A percentile compares a stretch with the other conserved stretches of the same genome.
Evolutionary conservation across 78 protist species (phyloP).

Genomic region (Pelomyxa schiedti): DNA sequence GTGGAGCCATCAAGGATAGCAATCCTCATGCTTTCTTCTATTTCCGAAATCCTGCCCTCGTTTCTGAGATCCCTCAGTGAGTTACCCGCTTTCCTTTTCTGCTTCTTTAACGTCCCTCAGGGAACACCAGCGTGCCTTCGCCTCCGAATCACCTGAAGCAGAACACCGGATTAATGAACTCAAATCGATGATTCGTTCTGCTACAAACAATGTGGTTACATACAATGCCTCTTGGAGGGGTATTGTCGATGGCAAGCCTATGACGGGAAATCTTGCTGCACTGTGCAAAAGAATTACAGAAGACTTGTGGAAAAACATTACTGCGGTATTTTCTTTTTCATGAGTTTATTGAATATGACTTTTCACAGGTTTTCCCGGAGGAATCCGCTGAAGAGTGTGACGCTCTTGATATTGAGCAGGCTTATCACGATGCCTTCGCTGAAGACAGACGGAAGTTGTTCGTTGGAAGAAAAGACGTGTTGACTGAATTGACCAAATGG

Average conservation of each 20-base stretch:
- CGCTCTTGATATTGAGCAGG: conserved; percentile 1
- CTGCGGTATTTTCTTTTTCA: too few species aligned
- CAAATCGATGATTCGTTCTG: not conserved
- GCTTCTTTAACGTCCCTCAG: too few species aligned
- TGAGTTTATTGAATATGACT: conserved; percentile 2
- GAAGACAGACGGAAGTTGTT: not conserved
- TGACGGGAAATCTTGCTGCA: conserved; percentile 11
- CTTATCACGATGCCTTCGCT: conserved; percentile 10
- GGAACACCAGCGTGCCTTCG: conserved; percentile 9
- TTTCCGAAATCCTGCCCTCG: conserved; percentile 16
- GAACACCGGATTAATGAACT: conserved; percentile 1
- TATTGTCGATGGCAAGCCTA: conserved; percentile 9
- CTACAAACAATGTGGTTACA: not conserved
- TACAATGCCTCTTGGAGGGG: conserved; percentile 30
- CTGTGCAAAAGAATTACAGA: conserved; percentile 9
- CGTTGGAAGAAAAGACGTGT: conserved; percentile 32
- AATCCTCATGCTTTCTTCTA: conserved; percentile 24
- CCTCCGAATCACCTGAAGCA: not conserved
- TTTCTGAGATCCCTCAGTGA: conserved; percentile 20
- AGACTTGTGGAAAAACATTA: conserved; percentile 37
- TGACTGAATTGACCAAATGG: conserved; percentile 13
- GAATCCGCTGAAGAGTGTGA: not conserved
- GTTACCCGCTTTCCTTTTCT: too few species aligned
- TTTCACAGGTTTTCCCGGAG: not conserved
- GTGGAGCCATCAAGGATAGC: conserved; percentile 16